phyloP scores from a whole-genome alignment of 2,329 filamentous ascomycete genomes.

The Coleophoma cylindrospora region DNA sequence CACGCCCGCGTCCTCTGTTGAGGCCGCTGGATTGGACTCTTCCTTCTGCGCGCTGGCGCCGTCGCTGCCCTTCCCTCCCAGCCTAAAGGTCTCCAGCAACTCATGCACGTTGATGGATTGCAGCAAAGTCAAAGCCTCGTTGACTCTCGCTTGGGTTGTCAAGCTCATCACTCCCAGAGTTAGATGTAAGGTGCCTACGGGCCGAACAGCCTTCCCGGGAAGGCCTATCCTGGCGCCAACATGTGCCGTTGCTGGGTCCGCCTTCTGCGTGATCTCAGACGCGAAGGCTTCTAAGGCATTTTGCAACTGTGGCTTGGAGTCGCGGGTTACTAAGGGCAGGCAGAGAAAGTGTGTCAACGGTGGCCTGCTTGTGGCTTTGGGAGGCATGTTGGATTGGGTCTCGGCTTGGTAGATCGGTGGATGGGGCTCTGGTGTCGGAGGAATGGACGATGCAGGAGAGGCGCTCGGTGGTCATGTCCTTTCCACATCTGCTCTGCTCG shows the following conservation, averaged over 20 bases:
- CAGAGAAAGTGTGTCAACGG: slow-evolving; percentile 71
- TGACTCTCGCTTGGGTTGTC: slow-evolving; percentile 39
- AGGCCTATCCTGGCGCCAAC: slow-evolving; percentile 32
- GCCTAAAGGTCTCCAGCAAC: slow-evolving; percentile 19
- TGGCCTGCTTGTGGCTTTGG: slow-evolving; percentile 20
- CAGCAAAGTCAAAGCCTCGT: slow-evolving; percentile 39
- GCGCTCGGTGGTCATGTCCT: too few relatives aligned
- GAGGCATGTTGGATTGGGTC: slow-evolving; percentile 5
- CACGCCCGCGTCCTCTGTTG: slow-evolving; percentile 25
- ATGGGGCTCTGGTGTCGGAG: too few relatives aligned
- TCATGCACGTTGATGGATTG: slow-evolving; percentile 35
- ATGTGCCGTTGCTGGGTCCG: slow-evolving; percentile 29
- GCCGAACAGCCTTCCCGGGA: slow-evolving; percentile 65
- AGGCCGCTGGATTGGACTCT: slow-evolving; percentile 24
- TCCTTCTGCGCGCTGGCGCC: too few relatives aligned
- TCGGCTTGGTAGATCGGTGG: too few relatives aligned
- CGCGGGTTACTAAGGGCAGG: slow-evolving; percentile 61
- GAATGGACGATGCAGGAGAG: too few relatives aligned
- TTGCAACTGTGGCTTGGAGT: slow-evolving; percentile 61
- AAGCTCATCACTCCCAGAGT: slow-evolving; percentile 86
- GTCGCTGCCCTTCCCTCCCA: too few relatives aligned
- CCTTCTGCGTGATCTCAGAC: slow-evolving; percentile 42
- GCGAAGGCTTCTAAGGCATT: slow-evolving; percentile 56
- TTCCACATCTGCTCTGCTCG: too few relatives aligned
- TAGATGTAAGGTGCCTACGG: slow-evolving; percentile 75